These are phyloP conservation scores for Sophora flavescens DNA, from an alignment of 306 rosid species.

Conservation along the genomic window DNA sequence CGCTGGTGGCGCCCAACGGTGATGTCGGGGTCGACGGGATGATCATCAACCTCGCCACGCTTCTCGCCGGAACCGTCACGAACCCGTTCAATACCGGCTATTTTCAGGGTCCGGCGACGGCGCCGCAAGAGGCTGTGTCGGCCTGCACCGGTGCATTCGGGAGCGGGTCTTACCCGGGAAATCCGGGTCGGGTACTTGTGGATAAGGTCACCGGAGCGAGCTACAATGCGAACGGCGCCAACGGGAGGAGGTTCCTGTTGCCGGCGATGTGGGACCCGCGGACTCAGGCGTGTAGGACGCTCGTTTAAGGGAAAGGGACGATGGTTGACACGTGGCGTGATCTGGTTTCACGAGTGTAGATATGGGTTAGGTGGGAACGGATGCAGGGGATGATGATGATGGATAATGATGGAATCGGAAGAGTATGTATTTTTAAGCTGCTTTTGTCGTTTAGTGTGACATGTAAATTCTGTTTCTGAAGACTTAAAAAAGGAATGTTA, in stretches of 20 bases:
- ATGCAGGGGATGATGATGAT: constrained; percentile 28
- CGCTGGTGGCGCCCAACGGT: constrained; percentile 85
- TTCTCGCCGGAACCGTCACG: constrained; percentile 90
- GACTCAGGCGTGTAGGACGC: constrained; percentile 68
- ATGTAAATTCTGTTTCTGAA: constrained; percentile 56
- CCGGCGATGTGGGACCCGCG: constrained; percentile 99
- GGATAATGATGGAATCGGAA: not conserved
- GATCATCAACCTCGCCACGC: constrained; percentile 83
- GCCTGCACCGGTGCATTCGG: constrained; percentile 86
- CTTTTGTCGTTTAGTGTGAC: constrained; percentile 66
- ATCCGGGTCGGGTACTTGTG: constrained; percentile 71
- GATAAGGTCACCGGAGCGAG: constrained; percentile 75
- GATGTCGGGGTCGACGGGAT: constrained; percentile 96
- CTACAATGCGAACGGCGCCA: constrained; percentile 75
- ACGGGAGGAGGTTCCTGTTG: constrained; percentile 71
- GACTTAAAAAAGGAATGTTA: not conserved
- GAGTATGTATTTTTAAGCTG: constrained; percentile 2
- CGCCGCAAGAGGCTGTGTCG: constrained; percentile 88
- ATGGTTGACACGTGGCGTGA: constrained; percentile 33
- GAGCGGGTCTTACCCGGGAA: constrained; percentile 83
- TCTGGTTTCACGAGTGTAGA: constrained; percentile 40
- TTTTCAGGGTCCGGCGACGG: constrained; percentile 80
- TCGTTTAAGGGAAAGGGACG: constrained; percentile 52
- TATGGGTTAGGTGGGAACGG: constrained; percentile 32
- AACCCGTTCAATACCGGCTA: constrained; percentile 87